Evolutionary conservation across 192 early-diverging fungal genomes (phyloP), one percentile per base, ranked within the genome.

Genomic region (Radiomyces spectabilis): DNA sequence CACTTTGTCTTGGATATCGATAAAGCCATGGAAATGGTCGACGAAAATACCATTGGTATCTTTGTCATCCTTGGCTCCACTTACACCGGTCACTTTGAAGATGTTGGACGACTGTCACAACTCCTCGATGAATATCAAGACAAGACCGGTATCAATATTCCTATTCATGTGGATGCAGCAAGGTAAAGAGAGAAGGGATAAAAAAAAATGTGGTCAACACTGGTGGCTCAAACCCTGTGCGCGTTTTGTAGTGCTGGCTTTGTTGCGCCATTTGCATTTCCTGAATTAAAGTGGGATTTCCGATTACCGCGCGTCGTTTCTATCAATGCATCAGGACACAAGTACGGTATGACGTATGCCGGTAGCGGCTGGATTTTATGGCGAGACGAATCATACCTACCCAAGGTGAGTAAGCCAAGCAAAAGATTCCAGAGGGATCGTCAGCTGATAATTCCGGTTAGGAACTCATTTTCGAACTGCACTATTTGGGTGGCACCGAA

Each of bases 21-120:
- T 24, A 79, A 84, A 57, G 88, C 87, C 24, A 62, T 80, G 10
- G 75, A 81, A 32, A 63, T 83, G 51, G 68, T 85, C n/a, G 86
- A 93, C 57, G 91, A 91, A 51, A 93, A 93, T 69, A 93, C 91
- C 7, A 87, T 93, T 24, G 91, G 89, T 43, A 70, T 89, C 49
- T 80, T 64, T 63, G 71, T 80, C 33, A 89, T 91, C 45, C 74
- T 93, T 43, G 91, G 91, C 19, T 83, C 76, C 43, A 89, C 87
- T 6, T 93, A 84, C 61, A 93, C 88, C 2, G 88, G 88, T 48
- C 87, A 91, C 63, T 93, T 82, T 68, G 91, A 93, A 63, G 76
- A 86, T 60, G 88, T 84, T 0, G 59, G 72, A 15, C 68, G 63
- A 27, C 77, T 91, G 72, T 73, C 80, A 22, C 57, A 75, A 12